A percentile compares a stretch with the other conserved stretches of the same genome.
These are phyloP conservation scores for Vigna mungo DNA, from an alignment of 306 rosid genomes.

Conservation along the genomic window DNA sequence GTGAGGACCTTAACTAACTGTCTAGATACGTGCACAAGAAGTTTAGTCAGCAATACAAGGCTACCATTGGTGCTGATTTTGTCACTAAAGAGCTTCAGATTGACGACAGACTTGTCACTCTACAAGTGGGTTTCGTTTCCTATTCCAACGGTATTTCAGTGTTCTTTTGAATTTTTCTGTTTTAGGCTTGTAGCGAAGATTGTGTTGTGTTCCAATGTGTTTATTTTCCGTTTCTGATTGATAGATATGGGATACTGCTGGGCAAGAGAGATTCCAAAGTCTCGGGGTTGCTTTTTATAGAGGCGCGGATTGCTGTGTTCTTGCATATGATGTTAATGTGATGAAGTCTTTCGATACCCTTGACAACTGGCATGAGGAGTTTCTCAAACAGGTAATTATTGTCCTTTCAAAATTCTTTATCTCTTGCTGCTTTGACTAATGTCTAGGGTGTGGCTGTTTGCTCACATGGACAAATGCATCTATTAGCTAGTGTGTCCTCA, in stretches of 20 bases:
- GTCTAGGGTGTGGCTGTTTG: background rate
- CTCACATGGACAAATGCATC: background rate
- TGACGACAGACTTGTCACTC: conserved; percentile 90
- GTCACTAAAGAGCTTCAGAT: conserved; percentile 97
- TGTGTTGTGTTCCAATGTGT: conserved; percentile 9
- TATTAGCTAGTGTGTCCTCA: background rate
- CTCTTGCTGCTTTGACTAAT: background rate
- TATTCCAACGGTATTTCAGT: conserved; percentile 50
- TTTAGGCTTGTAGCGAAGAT: conserved; percentile 1
- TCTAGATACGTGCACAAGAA: conserved; percentile 91
- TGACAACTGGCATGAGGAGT: conserved; percentile 96
- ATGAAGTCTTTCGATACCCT: conserved; percentile 93
- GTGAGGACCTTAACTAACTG: conserved; percentile 54
- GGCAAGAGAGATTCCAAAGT: conserved; percentile 97
- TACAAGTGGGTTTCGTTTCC: conserved; percentile 75
- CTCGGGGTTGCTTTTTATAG: conserved; percentile 94
- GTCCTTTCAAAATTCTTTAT: conserved; percentile 17
- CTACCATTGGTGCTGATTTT: conserved; percentile 98
- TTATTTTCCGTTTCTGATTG: conserved; percentile 31
- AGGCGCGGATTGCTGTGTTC: conserved; percentile 96
- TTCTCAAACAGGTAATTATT: conserved; percentile 81
- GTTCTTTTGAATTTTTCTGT: background rate
- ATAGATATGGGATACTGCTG: conserved; percentile 99
- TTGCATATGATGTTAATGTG: conserved; percentile 89
- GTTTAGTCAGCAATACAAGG: conserved; percentile 98